These are phyloP conservation scores for Psilocybe cyanescens DNA, from an alignment of 768 basidiomycete species.

Conservation along the genomic window DNA sequence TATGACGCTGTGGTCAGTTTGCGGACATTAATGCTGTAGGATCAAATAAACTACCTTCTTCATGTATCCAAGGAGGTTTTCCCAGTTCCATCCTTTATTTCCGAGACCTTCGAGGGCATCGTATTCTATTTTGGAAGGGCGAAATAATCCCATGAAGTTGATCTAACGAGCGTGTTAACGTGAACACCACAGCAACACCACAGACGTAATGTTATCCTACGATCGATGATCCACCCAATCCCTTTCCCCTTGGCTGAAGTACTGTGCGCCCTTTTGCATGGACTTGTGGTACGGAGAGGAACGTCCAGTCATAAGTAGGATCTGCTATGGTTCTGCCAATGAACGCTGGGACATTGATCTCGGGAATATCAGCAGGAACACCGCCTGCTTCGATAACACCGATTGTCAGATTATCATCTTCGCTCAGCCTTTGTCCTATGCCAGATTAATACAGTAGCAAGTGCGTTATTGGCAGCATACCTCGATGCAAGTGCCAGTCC, in stretches of 20 bases:
- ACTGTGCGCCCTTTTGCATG: slow-evolving; percentile 6
- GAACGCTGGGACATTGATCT: slow-evolving; percentile 17
- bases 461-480: background rate
- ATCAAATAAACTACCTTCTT: slow-evolving; percentile 9
- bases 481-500: slow-evolving; percentile 14
- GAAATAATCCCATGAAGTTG: slow-evolving; percentile 17
- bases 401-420: slow-evolving; percentile 8
- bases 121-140: slow-evolving; percentile 7
- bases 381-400: slow-evolving; percentile 17
- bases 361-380: slow-evolving; percentile 7
- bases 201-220: background rate
- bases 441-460: background rate
- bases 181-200: background rate
- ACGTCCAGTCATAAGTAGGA: slow-evolving; percentile 17
- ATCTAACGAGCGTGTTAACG: background rate
- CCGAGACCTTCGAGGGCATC: slow-evolving; percentile 16
- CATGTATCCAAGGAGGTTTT: slow-evolving; percentile 9
- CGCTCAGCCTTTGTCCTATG: slow-evolving; percentile 4
- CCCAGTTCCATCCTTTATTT: slow-evolving; percentile 18
- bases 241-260: slow-evolving; percentile 15
- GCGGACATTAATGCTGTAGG: background rate
- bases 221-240: slow-evolving; percentile 15
- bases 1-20: background rate
- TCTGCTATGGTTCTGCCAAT: slow-evolving; percentile 13
- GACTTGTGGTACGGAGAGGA: slow-evolving; percentile 15